Conservation (phyloP, 768 basidiomycete genomes). For the Termitomyces sp. region DNA sequence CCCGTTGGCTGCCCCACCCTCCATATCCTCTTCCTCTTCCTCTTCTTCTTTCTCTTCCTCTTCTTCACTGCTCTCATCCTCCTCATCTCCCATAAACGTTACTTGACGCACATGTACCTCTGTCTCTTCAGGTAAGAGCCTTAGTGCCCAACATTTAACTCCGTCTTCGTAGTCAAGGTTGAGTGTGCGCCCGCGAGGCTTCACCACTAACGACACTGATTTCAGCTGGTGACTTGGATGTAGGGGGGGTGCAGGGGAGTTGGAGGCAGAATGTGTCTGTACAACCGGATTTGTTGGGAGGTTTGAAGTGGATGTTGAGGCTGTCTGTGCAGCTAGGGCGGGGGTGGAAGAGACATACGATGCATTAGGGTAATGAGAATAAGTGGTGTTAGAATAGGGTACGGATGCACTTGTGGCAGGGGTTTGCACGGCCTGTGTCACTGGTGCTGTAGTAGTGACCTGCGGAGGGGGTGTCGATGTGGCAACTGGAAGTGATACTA, state of each 20-base stretch:
- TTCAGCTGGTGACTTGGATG: conserved; percentile 43
- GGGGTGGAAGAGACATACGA: conserved; percentile 36
- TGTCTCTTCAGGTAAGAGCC: conserved; percentile 52
- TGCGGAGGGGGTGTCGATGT: conserved; percentile 18
- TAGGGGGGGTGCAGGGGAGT: conserved; percentile 32
- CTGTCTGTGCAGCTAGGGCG: conserved; percentile 16
- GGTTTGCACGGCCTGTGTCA: conserved; percentile 14
- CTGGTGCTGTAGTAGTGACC: conserved; percentile 17
- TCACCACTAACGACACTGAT: conserved; percentile 45
- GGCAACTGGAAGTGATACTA: conserved; percentile 17
- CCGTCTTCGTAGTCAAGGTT: conserved; percentile 62
- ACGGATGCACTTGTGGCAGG: conserved; percentile 26
- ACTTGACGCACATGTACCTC: conserved; percentile 49
- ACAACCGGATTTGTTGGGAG: conserved; percentile 18
- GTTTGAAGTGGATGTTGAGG: conserved; percentile 16
- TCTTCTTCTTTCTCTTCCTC: conserved; percentile 38
- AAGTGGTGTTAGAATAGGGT: conserved; percentile 27
- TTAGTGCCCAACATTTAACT: conserved; percentile 69
- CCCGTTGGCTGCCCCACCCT: conserved; percentile 36
- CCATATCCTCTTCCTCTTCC: conserved; percentile 42
- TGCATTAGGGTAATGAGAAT: conserved; percentile 51
- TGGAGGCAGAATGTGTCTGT: conserved; percentile 26
- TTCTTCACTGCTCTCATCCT: conserved; percentile 54
- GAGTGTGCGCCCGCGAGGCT: conserved; percentile 54
- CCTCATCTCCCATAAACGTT: conserved; percentile 49